Base-by-base conservation (phyloP, 108 stramenopile genomes). In the Licmophora abbreviata region DNA sequence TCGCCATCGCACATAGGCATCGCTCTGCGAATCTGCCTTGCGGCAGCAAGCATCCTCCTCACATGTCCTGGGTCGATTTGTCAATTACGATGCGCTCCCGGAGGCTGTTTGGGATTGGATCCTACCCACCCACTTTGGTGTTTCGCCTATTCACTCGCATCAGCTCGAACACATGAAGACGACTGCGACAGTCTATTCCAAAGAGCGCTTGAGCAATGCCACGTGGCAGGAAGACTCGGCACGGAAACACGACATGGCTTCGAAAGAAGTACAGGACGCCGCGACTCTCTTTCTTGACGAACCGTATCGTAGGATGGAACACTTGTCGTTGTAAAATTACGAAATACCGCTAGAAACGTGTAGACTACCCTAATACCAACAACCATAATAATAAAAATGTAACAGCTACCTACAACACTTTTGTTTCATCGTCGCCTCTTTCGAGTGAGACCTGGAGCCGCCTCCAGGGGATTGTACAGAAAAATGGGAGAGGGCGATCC, bases 41-140 rank as follows among this genome's bases (percentile, higher is more conserved):
- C 29, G 37, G 50, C 29, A 50, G 54, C 12, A 64, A 56, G 35
- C 54, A 28, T 48, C 55, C 15, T 38, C 40, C 20, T 46, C 55
- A 27, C 18, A 47, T 27, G 23, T 15, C 21, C 29, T 49, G 20
- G 79, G 83, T 1, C 62, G 48, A 44, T 69, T 83, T 41, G 63
- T 89, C 29, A 77, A 91, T 54, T 85, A 86, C 54, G 64, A 68
- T 20, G 56, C 73, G 38, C 43, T 95, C 8, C 82, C 89, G 2
- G 67, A 83, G 22, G 51, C 58, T 28, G 29, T 85, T 22, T 70
- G 79, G 51, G 55, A 69, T 21, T 27, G 61, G 23, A 52, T 86
- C 25, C 37, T 91, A 28, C 85, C 89, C 26, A 54, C 63, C 18
- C 80, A 85, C 55, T 89, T 81, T 57, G 66, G 59, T 1, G 44